Base-by-base conservation (phyloP, 768 basidiomycete species). In the Hirschioporus abietinus region DNA sequence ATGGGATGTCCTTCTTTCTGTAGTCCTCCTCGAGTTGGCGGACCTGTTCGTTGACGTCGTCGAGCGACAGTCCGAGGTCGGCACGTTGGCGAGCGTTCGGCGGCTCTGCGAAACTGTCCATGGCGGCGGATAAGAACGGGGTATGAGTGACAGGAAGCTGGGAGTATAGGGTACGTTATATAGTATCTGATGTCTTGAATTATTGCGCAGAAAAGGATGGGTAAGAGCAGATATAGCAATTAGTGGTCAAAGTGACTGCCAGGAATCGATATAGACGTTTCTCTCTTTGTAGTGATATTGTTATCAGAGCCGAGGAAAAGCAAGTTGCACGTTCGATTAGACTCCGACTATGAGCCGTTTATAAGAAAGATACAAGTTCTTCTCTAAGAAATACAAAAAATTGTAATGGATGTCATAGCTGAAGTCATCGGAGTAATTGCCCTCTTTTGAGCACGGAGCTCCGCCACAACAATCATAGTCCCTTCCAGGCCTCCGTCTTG, bases 101-200 rank as follows among this genome's bases (percentile, higher is more conserved):
- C 7, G 88, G 89, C 69, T 91, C 89, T 67, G 84, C 76, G 79
- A 91, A 92, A 27, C 87, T 87, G 78, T 92, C 88, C 87, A 91
- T 90, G 67, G 63, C 63, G 60, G 60, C 25, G 24, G 60, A 61
- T 61, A 34, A 15, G 42, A 52, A 52, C 12, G 42, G 30, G 42
- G 42, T 52, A 52, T 52, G 42, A 52, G 42, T 52, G 42, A 52
- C 42, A 20, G 42, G 12, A 52, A 52, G 42, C 2, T 30, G 30
- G 20, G 42, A 5, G 42, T 20, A 52, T 12, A 52, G 42, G 42
- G 42, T 52, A 52, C 42, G 42, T 52, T 52, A 52, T 52, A 52
- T 52, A 52, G 42, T 52, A 52, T 52, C 42, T 52, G 42, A 52
- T 52, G 4, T 52, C 42, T 52, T 52, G 42, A 5, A 15, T 3